These are phyloP conservation scores for Symbiodinium pilosum DNA, from an alignment of 73 alveolate species.

Conservation along the genomic window DNA sequence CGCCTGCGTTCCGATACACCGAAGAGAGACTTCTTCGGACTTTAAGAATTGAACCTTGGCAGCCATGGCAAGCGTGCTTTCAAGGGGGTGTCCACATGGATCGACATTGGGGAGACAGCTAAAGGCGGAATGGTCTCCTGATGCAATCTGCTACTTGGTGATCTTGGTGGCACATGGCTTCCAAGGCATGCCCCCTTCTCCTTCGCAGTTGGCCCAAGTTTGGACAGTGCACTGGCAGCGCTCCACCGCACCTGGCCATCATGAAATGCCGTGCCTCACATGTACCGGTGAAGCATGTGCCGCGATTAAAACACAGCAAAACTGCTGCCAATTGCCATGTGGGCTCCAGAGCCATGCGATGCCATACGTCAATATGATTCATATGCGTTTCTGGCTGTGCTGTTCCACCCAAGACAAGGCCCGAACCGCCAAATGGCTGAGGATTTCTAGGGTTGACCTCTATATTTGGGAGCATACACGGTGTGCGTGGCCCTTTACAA, in stretches of 20 bases:
- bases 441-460: too few relatives aligned
- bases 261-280: too few relatives aligned
- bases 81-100: too few relatives aligned
- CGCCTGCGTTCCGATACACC: slow-evolving; percentile 63
- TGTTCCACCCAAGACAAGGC: too few relatives aligned
- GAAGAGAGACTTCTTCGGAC: slow-evolving; percentile 54
- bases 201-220: slow-evolving; percentile 49
- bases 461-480: too few relatives aligned
- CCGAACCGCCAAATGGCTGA: too few relatives aligned
- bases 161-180: neutral
- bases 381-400: too few relatives aligned
- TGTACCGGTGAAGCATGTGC: neutral
- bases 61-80: neutral
- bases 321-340: neutral
- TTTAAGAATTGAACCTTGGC: slow-evolving; percentile 29
- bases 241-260: slow-evolving; percentile 69
- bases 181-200: neutral
- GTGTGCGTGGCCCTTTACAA: too few relatives aligned
- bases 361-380: too few relatives aligned
- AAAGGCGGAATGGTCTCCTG: slow-evolving; percentile 6
- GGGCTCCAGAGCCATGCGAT: too few relatives aligned
- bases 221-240: slow-evolving; percentile 40
- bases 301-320: neutral
- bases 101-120: neutral
- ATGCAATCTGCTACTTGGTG: too few relatives aligned